These are phyloP conservation scores for Pholiota conissans DNA, from an alignment of 768 basidiomycete species.

Conservation along the genomic window DNA sequence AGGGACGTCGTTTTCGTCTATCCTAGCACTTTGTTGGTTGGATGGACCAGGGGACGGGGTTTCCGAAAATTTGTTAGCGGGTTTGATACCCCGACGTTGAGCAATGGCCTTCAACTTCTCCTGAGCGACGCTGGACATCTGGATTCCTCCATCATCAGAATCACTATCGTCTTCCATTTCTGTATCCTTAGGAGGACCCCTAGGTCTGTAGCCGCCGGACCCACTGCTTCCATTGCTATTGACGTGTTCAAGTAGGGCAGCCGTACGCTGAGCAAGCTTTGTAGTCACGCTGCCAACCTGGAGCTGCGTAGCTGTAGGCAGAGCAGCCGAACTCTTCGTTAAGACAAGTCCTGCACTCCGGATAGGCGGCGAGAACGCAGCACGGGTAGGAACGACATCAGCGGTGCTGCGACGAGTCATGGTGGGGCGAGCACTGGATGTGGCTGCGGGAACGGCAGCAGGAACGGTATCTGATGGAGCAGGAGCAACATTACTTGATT, in stretches of 20 bases:
- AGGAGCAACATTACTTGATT: slow-evolving; percentile 9
- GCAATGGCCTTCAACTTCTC: slow-evolving; percentile 62
- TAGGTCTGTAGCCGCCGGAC: slow-evolving; percentile 54
- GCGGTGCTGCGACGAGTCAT: slow-evolving; percentile 3
- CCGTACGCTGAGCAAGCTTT: slow-evolving; percentile 2
- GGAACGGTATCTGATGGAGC: not conserved
- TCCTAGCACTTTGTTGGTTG: not conserved
- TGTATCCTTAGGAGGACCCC: slow-evolving; percentile 60
- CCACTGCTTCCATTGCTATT: slow-evolving; percentile 3
- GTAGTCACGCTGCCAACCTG: slow-evolving; percentile 27
- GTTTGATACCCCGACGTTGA: slow-evolving; percentile 39
- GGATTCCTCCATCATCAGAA: slow-evolving; percentile 40
- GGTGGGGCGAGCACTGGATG: not conserved
- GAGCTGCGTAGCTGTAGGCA: slow-evolving; percentile 50
- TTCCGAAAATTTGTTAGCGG: slow-evolving; percentile 10
- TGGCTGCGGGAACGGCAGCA: not conserved
- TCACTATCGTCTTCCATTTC: slow-evolving; percentile 72
- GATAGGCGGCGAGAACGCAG: slow-evolving; percentile 17
- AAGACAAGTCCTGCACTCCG: slow-evolving; percentile 17
- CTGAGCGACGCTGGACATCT: slow-evolving; percentile 68
- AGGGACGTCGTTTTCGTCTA: slow-evolving; percentile 24
- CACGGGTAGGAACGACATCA: not conserved
- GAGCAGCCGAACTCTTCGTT: slow-evolving; percentile 59
- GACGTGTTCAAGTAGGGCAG: not conserved
- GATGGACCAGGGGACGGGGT: not conserved